Percentiles rank a stretch among this genome's conserved stretches.
Conservation (phyloP, 2,329 filamentous ascomycete species). For the Teratosphaeria destructans region DNA sequence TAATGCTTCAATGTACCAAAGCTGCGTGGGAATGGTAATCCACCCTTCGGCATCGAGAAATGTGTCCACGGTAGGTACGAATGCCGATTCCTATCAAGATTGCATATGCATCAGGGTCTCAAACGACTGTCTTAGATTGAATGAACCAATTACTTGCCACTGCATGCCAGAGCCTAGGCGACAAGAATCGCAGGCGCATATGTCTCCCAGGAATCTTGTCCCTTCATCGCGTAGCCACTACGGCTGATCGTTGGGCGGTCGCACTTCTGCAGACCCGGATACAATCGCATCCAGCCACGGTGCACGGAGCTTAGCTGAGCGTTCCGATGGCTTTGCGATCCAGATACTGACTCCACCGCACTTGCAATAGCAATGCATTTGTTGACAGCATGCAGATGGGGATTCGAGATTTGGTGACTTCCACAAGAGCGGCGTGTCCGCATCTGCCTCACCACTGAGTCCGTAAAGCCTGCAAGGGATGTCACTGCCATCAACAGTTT, state of each 20-base stretch:
- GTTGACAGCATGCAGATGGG: background rate
- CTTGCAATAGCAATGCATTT: constrained; percentile 40
- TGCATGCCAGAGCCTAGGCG: constrained; percentile 52
- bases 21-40: constrained; percentile 21
- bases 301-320: constrained; percentile 37
- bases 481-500: constrained; percentile 13
- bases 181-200: constrained; percentile 54
- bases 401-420: constrained; percentile 3
- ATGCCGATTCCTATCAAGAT: constrained; percentile 45
- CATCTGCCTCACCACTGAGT: constrained; percentile 2
- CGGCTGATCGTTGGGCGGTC: constrained; percentile 41
- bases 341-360: constrained; percentile 45
- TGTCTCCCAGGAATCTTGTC: constrained; percentile 48
- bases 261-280: constrained; percentile 2
- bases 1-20: constrained; percentile 42
- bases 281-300: constrained; percentile 38
- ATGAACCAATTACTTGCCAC: constrained; percentile 32
- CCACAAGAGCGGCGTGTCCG: constrained; percentile 17
- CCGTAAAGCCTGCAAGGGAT: constrained; percentile 20
- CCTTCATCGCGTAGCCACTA: constrained; percentile 48
- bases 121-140: background rate
- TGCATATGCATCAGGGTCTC: background rate
- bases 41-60: constrained; percentile 24
- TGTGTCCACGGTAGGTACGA: constrained; percentile 52
- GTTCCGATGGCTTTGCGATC: constrained; percentile 44